Percentiles rank a stretch among this genome's conserved stretches.
These are phyloP conservation scores for Tetrahymena borealis DNA, from an alignment of 73 alveolate genomes.

Conservation along the genomic window DNA sequence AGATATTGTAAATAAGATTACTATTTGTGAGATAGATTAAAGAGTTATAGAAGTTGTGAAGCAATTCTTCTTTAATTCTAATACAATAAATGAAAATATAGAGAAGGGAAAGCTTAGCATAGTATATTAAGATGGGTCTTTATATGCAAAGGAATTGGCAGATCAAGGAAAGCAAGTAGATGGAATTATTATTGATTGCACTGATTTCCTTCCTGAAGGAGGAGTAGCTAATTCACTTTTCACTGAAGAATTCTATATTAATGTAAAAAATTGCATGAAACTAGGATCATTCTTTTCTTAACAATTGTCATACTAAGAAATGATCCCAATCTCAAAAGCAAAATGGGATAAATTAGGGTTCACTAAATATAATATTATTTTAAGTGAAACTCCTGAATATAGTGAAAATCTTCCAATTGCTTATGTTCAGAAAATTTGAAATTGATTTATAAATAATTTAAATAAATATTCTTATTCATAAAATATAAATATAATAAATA, in stretches of 20 bases:
- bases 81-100: not conserved
- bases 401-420: constrained; percentile 13
- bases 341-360: not conserved
- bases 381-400: constrained; percentile 6
- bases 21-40: not conserved
- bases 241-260: not conserved
- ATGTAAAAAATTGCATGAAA: not conserved
- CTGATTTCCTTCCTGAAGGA: not conserved
- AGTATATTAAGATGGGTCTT: not conserved
- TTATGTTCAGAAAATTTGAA: not conserved
- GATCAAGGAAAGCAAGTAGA: not conserved
- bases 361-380: not conserved
- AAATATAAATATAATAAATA: no score
- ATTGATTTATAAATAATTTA: not conserved
- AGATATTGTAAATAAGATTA: not conserved
- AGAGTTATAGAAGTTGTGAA: constrained; percentile 8
- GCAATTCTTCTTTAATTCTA: constrained; percentile 5
- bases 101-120: not conserved
- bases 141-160: not conserved
- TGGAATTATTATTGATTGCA: constrained; percentile 12
- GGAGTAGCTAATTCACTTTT: not conserved
- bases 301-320: not conserved
- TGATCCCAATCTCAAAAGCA: not conserved
- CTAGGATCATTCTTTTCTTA: not conserved
- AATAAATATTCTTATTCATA: not conserved